Conservation (phyloP, 345 rosid genomes). For the Raphanus raphanistrum region DNA sequence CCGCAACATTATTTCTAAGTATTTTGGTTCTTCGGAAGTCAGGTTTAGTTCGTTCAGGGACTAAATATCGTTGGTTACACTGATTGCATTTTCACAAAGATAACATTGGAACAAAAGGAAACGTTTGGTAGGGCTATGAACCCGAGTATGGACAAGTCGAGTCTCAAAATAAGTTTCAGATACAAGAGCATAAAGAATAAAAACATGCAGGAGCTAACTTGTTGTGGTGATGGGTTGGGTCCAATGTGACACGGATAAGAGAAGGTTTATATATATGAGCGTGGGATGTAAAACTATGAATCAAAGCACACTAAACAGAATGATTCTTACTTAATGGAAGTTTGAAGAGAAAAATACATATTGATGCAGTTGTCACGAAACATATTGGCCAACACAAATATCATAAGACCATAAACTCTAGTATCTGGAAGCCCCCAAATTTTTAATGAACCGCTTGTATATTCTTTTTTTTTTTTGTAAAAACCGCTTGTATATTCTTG, state of each 20-base stretch:
- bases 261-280: neutral
- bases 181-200: neutral
- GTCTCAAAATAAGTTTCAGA: neutral
- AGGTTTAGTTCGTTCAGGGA: neutral
- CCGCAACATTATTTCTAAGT: neutral
- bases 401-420: neutral
- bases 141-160: neutral
- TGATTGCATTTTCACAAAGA: slow-evolving; percentile 2
- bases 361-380: neutral
- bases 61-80: neutral
- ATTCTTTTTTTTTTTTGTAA: too few species aligned
- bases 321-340: neutral
- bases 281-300: neutral
- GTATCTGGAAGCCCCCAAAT: neutral
- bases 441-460: neutral
- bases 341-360: neutral
- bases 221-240: neutral
- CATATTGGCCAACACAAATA: neutral
- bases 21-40: neutral
- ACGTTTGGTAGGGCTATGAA: neutral
- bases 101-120: neutral
- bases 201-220: neutral
- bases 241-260: neutral
- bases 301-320: neutral
- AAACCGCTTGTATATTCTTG: neutral